Conservation (phyloP, 306 rosid genomes). For the Castanea sativa region DNA sequence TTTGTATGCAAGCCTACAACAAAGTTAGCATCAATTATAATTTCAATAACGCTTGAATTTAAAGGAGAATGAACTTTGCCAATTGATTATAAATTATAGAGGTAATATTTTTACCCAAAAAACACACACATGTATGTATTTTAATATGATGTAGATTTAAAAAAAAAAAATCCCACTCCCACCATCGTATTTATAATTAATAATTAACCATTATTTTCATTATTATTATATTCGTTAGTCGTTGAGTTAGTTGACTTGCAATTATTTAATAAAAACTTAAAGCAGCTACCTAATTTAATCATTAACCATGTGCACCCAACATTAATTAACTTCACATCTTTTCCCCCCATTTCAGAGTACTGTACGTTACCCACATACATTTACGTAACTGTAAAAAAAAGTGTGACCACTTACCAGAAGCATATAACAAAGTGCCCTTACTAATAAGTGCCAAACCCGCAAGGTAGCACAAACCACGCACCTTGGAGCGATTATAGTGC, state of each 20-base stretch:
- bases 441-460: neutral
- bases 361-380: neutral
- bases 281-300: neutral
- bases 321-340: too few relatives aligned
- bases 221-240: neutral
- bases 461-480: slow-evolving; percentile 2
- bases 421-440: neutral
- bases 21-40: too few relatives aligned
- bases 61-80: too few relatives aligned
- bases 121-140: too few relatives aligned
- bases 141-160: too few relatives aligned
- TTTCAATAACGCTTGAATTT: too few relatives aligned
- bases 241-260: neutral
- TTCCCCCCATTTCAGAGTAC: too few relatives aligned
- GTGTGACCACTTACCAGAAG: neutral
- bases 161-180: too few relatives aligned
- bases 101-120: too few relatives aligned
- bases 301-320: too few relatives aligned
- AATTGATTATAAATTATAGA: too few relatives aligned
- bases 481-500: slow-evolving; percentile 53
- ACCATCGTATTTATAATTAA: neutral
- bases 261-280: neutral
- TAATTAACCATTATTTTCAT: neutral
- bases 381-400: neutral
- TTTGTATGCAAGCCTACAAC: too few relatives aligned